phyloP scores from a whole-genome alignment of 805 yeast species.

The Pichia occidentalis region DNA sequence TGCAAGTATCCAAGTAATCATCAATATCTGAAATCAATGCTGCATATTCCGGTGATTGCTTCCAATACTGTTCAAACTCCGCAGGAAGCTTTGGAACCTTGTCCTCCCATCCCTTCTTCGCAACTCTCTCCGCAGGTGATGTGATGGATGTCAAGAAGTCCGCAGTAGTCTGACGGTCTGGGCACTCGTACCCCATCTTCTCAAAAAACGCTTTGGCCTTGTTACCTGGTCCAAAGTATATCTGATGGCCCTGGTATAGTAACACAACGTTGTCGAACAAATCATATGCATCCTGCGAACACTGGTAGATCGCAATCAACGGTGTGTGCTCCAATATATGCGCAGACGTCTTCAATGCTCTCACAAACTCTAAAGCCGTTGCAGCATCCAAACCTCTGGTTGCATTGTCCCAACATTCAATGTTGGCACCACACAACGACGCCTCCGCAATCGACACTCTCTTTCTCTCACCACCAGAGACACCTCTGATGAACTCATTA shows the following conservation, averaged over 20 bases:
- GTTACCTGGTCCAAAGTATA: slow-evolving; percentile 33
- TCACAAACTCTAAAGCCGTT: slow-evolving; percentile 58
- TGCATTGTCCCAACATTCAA: slow-evolving; percentile 62
- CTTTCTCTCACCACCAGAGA: slow-evolving; percentile 63
- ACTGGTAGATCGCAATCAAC: slow-evolving; percentile 44
- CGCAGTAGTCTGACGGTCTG: slow-evolving; percentile 42
- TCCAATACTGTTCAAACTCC: slow-evolving; percentile 38
- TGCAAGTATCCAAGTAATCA: slow-evolving; percentile 15
- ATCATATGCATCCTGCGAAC: slow-evolving; percentile 40
- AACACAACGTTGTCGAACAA: slow-evolving; percentile 37
- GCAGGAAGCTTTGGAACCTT: slow-evolving; percentile 35
- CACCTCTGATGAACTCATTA: slow-evolving; percentile 56
- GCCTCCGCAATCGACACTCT: slow-evolving; percentile 60
- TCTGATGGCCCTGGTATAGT: slow-evolving; percentile 40
- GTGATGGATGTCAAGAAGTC: slow-evolving; percentile 37
- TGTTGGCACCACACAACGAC: slow-evolving; percentile 30
- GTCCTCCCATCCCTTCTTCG: slow-evolving; percentile 30
- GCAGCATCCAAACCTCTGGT: slow-evolving; percentile 70
- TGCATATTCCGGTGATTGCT: slow-evolving; percentile 28
- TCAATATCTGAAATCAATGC: slow-evolving; percentile 33
- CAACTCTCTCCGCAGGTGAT: slow-evolving; percentile 28
- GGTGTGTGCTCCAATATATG: slow-evolving; percentile 42
- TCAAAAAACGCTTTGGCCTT: slow-evolving; percentile 35
- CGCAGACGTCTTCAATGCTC: slow-evolving; percentile 54
- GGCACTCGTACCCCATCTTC: slow-evolving; percentile 41